These are phyloP conservation scores for Ustilago vetiveriae DNA, from an alignment of 1,284 basidiomycete species.

Conservation along the genomic window DNA sequence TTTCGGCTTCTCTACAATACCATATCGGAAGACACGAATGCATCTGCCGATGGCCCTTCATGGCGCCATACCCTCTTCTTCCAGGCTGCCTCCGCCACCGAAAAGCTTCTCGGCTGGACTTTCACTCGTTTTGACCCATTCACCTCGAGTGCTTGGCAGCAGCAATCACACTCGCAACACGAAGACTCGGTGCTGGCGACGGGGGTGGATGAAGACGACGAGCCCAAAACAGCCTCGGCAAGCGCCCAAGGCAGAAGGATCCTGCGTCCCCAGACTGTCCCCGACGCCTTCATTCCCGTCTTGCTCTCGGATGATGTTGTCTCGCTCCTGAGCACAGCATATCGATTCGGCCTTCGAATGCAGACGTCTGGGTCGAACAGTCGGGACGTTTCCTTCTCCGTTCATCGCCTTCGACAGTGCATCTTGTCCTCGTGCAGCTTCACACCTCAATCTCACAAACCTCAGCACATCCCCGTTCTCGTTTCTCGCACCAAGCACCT, in stretches of 20 bases:
- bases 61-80: constrained; percentile 39
- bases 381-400: constrained; percentile 39
- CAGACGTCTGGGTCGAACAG: constrained; percentile 17
- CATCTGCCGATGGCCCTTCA: constrained; percentile 6
- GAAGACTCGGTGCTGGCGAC: constrained; percentile 22
- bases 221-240: constrained; percentile 7
- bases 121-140: constrained; percentile 51
- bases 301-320: constrained; percentile 49
- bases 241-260: constrained; percentile 10
- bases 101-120: constrained; percentile 53
- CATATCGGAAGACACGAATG: constrained; percentile 24
- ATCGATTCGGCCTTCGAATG: constrained; percentile 30
- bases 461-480: constrained; percentile 35
- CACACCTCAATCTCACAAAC: constrained; percentile 31
- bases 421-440: constrained; percentile 40
- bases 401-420: constrained; percentile 49
- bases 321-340: constrained; percentile 45
- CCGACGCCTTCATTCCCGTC: constrained; percentile 31
- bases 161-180: constrained; percentile 24
- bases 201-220: constrained; percentile 35
- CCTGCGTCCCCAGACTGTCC: constrained; percentile 22
- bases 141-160: constrained; percentile 37
- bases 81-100: constrained; percentile 42
- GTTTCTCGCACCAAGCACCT: constrained; percentile 35
- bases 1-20: constrained; percentile 48